phyloP scores from a whole-genome alignment of 768 basidiomycete species.

The Russula compacta region DNA sequence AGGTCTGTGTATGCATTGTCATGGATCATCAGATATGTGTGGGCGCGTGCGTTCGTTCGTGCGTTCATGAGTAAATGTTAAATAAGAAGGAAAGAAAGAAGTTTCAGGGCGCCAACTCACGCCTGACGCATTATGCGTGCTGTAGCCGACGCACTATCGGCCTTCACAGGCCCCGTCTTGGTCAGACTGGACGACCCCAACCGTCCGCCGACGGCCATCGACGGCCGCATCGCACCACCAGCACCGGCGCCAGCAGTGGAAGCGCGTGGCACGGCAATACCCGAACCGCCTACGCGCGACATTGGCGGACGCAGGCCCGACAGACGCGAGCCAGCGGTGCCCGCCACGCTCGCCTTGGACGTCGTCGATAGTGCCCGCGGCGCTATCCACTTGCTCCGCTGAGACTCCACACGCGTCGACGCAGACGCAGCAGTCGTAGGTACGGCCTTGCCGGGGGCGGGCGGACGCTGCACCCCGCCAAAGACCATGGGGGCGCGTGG shows the following conservation, averaged over 20 bases:
- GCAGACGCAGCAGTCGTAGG: not conserved
- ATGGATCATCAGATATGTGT: slow-evolving; percentile 1
- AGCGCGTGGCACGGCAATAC: not conserved
- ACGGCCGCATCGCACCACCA: not conserved
- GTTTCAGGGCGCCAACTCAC: not conserved
- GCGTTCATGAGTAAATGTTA: slow-evolving; percentile 7
- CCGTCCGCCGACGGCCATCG: not conserved
- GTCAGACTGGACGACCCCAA: not conserved
- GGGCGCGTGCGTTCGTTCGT: not conserved
- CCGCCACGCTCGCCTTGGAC: not conserved
- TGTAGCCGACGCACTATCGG: not conserved
- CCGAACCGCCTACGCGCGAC: not conserved
- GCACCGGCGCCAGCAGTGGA: not conserved
- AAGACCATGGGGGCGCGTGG: not conserved
- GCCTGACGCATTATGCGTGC: slow-evolving; percentile 6
- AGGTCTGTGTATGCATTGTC: not conserved
- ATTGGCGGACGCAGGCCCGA: slow-evolving; percentile 6
- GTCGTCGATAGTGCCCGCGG: not conserved
- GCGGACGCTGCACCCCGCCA: slow-evolving; percentile 10
- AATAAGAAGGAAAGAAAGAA: not conserved
- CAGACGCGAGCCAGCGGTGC: not conserved
- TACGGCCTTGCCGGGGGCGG: not conserved
- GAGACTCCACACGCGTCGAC: not conserved
- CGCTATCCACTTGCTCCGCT: not conserved
- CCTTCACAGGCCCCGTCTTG: not conserved